Evolutionary conservation across 2,329 filamentous ascomycete genomes (phyloP).

Genomic region (Ophiosphaerella herpotricha): DNA sequence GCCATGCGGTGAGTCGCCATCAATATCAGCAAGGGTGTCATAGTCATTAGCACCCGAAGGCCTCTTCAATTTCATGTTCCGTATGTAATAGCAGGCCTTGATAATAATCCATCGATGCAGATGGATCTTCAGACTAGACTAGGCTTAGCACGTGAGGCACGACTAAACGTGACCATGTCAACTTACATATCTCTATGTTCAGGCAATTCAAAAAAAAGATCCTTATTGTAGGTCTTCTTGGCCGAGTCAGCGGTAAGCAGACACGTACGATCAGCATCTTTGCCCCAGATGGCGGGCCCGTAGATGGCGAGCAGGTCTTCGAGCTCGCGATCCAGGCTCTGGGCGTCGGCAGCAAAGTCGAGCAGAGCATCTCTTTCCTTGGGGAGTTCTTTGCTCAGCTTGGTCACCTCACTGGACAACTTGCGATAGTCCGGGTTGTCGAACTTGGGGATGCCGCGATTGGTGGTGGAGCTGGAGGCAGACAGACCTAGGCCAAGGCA

Average conservation of each 20-base stretch:
- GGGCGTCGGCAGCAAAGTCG: slow-evolving; percentile 42
- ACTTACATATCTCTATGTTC: slow-evolving; percentile 41
- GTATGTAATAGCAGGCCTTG: slow-evolving; percentile 46
- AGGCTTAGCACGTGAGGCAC: slow-evolving; percentile 11
- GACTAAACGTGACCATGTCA: slow-evolving; percentile 6
- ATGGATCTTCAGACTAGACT: slow-evolving; percentile 39
- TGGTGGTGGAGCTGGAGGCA: slow-evolving; percentile 42
- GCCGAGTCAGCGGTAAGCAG: slow-evolving; percentile 37
- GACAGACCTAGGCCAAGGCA: slow-evolving; percentile 42
- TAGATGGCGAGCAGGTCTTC: slow-evolving; percentile 39
- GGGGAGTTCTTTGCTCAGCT: slow-evolving; percentile 42
- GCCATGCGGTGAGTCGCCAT: slow-evolving; percentile 31
- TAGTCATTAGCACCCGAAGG: slow-evolving; percentile 36
- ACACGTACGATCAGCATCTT: slow-evolving; percentile 39
- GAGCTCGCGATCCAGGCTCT: slow-evolving; percentile 37
- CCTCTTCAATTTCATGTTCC: slow-evolving; percentile 45
- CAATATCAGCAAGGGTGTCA: slow-evolving; percentile 37
- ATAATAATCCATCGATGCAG: slow-evolving; percentile 47
- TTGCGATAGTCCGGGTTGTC: slow-evolving; percentile 45
- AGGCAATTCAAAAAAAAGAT: slow-evolving; percentile 39
- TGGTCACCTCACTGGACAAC: slow-evolving; percentile 42
- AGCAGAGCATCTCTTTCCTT: slow-evolving; percentile 44
- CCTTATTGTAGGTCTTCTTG: slow-evolving; percentile 43
- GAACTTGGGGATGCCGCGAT: slow-evolving; percentile 46
- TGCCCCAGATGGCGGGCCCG: slow-evolving; percentile 43